These are phyloP conservation scores for Penicillium pulvis DNA, from an alignment of 495 filamentous ascomycete genomes.

Conservation along the genomic window DNA sequence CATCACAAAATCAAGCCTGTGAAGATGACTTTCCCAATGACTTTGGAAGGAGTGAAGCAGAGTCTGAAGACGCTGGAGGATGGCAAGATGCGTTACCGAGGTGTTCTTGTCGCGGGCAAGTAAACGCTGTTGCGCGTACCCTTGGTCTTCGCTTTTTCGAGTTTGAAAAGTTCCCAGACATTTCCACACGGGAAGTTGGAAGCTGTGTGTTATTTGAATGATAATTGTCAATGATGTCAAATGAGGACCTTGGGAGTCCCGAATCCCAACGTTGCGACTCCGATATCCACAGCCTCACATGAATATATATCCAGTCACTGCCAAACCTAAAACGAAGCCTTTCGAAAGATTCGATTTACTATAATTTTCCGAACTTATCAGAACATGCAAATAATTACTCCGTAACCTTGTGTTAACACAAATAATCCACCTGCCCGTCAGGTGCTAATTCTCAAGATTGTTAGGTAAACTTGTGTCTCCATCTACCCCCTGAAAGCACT, in stretches of 20 bases:
- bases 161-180: not conserved
- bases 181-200: not conserved
- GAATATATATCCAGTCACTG: no score
- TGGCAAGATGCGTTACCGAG: conserved; percentile 63
- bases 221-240: not conserved
- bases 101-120: conserved; percentile 40
- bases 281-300: no score
- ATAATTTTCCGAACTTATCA: no score
- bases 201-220: not conserved
- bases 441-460: no score
- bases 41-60: conserved; percentile 51
- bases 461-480: no score
- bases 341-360: no score
- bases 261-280: no score
- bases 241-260: not conserved
- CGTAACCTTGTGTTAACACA: no score
- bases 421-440: no score
- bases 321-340: no score
- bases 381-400: no score
- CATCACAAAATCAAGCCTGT: conserved; percentile 57
- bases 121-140: not conserved
- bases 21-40: conserved; percentile 59
- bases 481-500: no score
- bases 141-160: not conserved
- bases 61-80: conserved; percentile 53